These are phyloP conservation scores for Ustilago bromivora DNA, from an alignment of 1,284 basidiomycete species.

Conservation along the genomic window DNA sequence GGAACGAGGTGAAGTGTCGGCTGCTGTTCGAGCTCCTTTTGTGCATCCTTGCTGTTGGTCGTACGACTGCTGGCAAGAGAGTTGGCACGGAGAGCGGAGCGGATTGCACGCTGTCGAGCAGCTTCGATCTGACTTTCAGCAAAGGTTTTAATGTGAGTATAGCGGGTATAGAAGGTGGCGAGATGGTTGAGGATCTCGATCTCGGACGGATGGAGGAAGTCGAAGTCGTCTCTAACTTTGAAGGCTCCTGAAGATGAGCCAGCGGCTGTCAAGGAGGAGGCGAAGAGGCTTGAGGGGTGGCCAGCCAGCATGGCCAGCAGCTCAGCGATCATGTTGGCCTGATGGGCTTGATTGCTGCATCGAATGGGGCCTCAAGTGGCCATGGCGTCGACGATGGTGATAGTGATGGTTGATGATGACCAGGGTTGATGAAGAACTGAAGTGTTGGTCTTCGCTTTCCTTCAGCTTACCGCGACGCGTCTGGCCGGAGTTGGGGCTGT, in stretches of 20 bases:
- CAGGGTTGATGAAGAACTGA: not conserved
- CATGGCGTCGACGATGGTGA: not conserved
- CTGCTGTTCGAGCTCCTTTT: conserved; percentile 31
- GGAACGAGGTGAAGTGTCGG: conserved; percentile 52
- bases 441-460: conserved; percentile 33
- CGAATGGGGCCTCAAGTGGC: not conserved
- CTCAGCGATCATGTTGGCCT: conserved; percentile 45
- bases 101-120: conserved; percentile 40
- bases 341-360: not conserved
- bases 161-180: conserved; percentile 43
- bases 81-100: conserved; percentile 43
- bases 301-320: conserved; percentile 52
- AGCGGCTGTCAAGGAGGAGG: conserved; percentile 31
- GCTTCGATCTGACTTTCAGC: conserved; percentile 40
- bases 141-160: conserved; percentile 45
- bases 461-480: conserved; percentile 33
- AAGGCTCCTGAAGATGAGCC: conserved; percentile 11
- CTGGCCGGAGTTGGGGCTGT: conserved; percentile 1
- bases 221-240: conserved; percentile 39
- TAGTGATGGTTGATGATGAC: conserved; percentile 7
- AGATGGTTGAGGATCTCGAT: conserved; percentile 45
- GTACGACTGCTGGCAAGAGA: conserved; percentile 23
- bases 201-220: conserved; percentile 47
- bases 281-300: conserved; percentile 52
- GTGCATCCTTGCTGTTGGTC: conserved; percentile 17